Evolutionary conservation across 202 grass and related monocot species (phyloP).

Genomic region (Dendrocalamus latiflorus): DNA sequence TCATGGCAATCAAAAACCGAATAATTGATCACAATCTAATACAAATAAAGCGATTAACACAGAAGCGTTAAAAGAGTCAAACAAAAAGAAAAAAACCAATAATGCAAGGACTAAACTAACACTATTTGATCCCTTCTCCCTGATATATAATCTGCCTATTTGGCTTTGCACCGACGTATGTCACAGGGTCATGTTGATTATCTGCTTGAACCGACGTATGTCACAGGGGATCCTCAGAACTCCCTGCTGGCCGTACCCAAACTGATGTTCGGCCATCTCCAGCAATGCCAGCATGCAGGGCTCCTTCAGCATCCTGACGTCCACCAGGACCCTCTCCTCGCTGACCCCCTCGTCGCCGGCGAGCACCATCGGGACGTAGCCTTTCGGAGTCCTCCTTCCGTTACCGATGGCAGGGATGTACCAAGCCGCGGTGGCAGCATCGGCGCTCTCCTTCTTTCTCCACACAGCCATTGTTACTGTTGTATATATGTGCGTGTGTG

Average conservation of each 20-base stretch:
- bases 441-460: too few relatives aligned
- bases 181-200: neutral
- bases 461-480: too few relatives aligned
- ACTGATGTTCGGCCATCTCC: constrained; percentile 27
- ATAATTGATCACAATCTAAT: too few relatives aligned
- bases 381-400: too few relatives aligned
- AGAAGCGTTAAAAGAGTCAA: too few relatives aligned
- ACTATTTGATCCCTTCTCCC: neutral
- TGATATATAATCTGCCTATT: neutral
- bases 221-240: constrained; percentile 26
- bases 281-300: constrained; percentile 31
- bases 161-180: neutral
- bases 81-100: neutral
- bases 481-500: too few relatives aligned
- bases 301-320: constrained; percentile 18
- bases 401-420: too few relatives aligned
- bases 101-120: neutral
- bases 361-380: constrained; percentile 24
- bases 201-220: neutral
- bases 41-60: too few relatives aligned
- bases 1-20: too few relatives aligned
- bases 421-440: too few relatives aligned
- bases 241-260: constrained; percentile 29
- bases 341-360: neutral
- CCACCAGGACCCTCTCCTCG: constrained; percentile 27